phyloP scores from a whole-genome alignment of 139 green algal species.

The Volvox reticuliferus region DNA sequence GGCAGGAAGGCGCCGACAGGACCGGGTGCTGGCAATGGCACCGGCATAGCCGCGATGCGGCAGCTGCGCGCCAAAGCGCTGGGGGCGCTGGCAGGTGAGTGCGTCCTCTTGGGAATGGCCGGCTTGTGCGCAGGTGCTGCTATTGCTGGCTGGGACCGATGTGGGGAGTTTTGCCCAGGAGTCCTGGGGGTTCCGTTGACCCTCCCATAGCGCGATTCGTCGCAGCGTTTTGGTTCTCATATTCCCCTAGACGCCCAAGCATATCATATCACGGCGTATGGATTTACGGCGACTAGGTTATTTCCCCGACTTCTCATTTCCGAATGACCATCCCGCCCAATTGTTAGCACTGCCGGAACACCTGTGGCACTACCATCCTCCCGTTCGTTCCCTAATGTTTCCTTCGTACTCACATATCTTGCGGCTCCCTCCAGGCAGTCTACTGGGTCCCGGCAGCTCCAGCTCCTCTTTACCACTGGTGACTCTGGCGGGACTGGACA shows the following conservation, averaged over 20 bases:
- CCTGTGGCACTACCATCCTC: too few species aligned
- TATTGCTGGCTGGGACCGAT: too few species aligned
- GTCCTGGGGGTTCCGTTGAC: too few species aligned
- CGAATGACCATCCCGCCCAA: background rate
- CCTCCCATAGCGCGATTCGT: too few species aligned
- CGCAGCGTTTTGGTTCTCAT: background rate
- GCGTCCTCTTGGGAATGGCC: too few species aligned
- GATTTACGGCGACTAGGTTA: background rate
- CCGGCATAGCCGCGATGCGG: conserved; percentile 5
- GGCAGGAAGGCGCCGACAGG: background rate
- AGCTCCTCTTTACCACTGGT: background rate
- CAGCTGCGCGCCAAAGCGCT: conserved; percentile 5
- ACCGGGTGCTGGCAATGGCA: background rate
- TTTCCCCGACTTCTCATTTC: background rate
- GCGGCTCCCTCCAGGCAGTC: background rate
- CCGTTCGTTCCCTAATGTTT: too few species aligned
- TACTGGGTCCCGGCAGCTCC: background rate
- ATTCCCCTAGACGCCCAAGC: background rate
- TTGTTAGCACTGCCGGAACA: background rate
- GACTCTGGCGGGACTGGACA: conserved; percentile 31
- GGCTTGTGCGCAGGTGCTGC: too few species aligned
- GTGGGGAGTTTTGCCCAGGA: too few species aligned
- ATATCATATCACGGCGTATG: background rate
- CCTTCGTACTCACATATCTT: background rate
- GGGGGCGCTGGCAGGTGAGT: conserved; percentile 16